phyloP scores from a whole-genome alignment of 441 rosid genomes.

The Aleurites moluccanus region DNA sequence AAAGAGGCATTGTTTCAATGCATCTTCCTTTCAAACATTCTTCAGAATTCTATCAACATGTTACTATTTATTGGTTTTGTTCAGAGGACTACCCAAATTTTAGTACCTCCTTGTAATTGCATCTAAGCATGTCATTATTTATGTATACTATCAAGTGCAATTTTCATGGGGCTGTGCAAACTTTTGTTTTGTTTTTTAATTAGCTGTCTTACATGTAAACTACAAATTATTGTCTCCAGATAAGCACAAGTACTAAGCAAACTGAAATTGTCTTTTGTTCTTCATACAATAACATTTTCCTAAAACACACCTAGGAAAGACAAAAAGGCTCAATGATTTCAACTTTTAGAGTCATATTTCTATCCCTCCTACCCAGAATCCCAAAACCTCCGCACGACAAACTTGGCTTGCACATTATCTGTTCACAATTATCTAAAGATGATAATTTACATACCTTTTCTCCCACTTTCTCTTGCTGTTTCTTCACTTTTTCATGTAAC shows the following conservation, averaged over 20 bases:
- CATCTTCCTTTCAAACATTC: not conserved
- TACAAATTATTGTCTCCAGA: not conserved
- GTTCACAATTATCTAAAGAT: not conserved
- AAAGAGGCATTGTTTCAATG: not conserved
- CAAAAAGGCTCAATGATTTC: not conserved
- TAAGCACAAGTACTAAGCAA: not conserved
- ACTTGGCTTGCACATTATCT: not conserved
- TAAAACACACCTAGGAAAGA: not conserved
- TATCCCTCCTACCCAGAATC: no score
- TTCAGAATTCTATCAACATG: not conserved
- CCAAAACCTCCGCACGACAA: not conserved
- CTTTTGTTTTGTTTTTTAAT: not conserved
- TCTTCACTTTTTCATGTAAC: constrained; percentile 68
- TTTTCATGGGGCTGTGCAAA: not conserved
- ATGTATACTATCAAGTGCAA: not conserved
- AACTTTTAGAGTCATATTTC: no score
- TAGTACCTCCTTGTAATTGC: not conserved
- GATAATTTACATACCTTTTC: constrained; percentile 26
- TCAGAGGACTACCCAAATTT: not conserved
- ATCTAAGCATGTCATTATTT: not conserved
- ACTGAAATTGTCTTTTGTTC: not conserved
- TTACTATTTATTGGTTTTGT: not conserved
- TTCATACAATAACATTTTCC: not conserved
- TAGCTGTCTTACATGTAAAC: not conserved
- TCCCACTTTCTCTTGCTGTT: constrained; percentile 75